phyloP scores from a whole-genome alignment of 2,329 filamentous ascomycete species.

The Aspergillus caelatus region DNA sequence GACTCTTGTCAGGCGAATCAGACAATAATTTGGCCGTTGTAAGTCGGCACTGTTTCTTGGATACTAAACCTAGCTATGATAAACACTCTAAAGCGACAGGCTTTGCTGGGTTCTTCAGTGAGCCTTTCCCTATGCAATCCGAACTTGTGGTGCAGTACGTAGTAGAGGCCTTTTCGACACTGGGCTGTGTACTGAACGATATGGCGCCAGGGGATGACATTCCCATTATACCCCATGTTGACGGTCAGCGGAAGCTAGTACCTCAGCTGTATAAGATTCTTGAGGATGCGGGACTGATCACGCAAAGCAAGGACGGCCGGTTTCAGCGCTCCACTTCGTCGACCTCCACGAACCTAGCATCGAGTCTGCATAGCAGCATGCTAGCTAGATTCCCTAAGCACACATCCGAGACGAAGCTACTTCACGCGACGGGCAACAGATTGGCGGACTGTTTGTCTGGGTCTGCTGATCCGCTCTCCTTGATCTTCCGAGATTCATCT shows the following conservation, averaged over 20 bases:
- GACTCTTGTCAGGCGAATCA: no score
- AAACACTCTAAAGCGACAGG: not conserved
- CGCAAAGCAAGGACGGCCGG: not conserved
- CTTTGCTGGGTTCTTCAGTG: not conserved
- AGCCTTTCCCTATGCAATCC: not conserved
- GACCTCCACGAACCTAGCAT: no score
- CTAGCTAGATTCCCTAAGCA: slow-evolving; percentile 30
- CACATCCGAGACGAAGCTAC: slow-evolving; percentile 34
- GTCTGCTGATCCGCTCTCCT: slow-evolving; percentile 35
- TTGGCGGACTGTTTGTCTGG: slow-evolving; percentile 45
- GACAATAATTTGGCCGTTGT: no score
- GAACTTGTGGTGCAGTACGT: slow-evolving; percentile 4
- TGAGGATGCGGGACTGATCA: not conserved
- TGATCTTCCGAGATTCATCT: slow-evolving; percentile 43
- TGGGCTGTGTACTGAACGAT: slow-evolving; percentile 1
- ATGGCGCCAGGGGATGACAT: not conserved
- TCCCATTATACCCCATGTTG: not conserved
- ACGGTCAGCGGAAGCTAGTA: not conserved
- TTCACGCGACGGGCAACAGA: slow-evolving; percentile 34
- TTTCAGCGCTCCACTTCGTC: no score
- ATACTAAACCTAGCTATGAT: no score
- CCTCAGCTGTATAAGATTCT: not conserved
- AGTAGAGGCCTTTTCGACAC: slow-evolving; percentile 4
- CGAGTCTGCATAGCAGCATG: no score
- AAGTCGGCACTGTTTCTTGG: no score